Conservation (phyloP, 257 asterid species). For the Paulownia fortunei region DNA sequence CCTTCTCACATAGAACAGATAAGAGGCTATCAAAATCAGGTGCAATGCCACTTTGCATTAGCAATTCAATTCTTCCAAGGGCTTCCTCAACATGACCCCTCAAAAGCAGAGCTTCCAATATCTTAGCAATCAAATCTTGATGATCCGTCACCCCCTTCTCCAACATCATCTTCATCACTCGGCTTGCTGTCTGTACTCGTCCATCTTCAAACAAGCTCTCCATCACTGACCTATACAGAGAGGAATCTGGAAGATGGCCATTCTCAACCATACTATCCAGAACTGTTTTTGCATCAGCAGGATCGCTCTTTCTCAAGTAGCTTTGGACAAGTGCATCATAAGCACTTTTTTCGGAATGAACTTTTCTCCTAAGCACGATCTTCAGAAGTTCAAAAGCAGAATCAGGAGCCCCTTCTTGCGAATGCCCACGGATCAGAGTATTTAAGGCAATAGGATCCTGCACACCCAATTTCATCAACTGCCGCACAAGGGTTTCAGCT, state of each 20-base stretch:
- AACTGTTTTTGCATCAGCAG: conserved; percentile 85
- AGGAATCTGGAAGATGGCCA: conserved; percentile 81
- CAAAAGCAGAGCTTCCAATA: conserved; percentile 77
- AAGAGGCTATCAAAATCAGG: conserved; percentile 69
- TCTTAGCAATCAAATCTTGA: conserved; percentile 65
- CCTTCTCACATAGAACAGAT: conserved; percentile 71
- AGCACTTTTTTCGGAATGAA: conserved; percentile 59
- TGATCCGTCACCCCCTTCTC: conserved; percentile 84
- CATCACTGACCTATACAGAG: conserved; percentile 74
- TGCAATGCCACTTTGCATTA: conserved; percentile 69
- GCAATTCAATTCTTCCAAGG: conserved; percentile 79
- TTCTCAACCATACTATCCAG: conserved; percentile 85
- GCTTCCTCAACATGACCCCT: conserved; percentile 98
- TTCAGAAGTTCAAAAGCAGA: conserved; percentile 73
- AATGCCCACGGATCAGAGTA: conserved; percentile 71
- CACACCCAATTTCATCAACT: conserved; percentile 92
- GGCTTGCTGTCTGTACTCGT: conserved; percentile 90
- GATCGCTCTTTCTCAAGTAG: conserved; percentile 73
- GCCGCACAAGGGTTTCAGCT: conserved; percentile 81
- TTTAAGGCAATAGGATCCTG: conserved; percentile 75
- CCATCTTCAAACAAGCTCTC: conserved; percentile 89
- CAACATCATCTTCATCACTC: conserved; percentile 92
- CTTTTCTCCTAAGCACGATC: conserved; percentile 76
- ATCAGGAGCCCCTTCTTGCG: conserved; percentile 78
- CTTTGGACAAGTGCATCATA: conserved; percentile 64